Base-by-base conservation (phyloP, 805 yeast species). In the Schwanniomyces occidentalis region DNA sequence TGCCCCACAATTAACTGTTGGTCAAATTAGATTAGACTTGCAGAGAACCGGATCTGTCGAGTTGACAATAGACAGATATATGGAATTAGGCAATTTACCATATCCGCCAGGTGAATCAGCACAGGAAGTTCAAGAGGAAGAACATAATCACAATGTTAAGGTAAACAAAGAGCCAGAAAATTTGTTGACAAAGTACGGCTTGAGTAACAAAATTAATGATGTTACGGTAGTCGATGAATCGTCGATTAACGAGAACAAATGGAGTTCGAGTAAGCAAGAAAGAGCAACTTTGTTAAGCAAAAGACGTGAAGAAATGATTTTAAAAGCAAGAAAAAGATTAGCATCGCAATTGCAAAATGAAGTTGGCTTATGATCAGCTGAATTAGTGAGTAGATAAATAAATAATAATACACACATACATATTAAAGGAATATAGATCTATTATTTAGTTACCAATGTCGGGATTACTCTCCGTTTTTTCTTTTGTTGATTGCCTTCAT, bases 41-140 rank as follows among this genome's bases (percentile, higher is more conserved):
- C 79, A 81, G 50, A 69, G 77, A 40, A 78, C 93, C 0, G 95
- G 95, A 0, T 80, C 85, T 6, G 90, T 90, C 1, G 90, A 87
- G 56, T 74, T 61, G 6, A 90, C 98, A 0, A 80, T 89, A 7
- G 85, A 88, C 33, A 72, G 80, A 27, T 80, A 75, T 44, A 68
- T 91, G 54, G 73, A 74, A 34, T 76, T 72, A 24, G 82, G 84
- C 8, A 61, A 63, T 10, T 70, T 83, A 33, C 86, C 88, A 13
- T 63, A 58, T 38, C 83, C 86, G 5, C 74, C 76, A 4, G 73
- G 62, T 5, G 55, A 45, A 35, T 27, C 32, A 16, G 38, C 37
- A 17, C 53, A 28, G 48, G 46, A 22, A 28, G 12, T 31, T 21
- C 24, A 16, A 10, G 19, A 23, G 8, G 41, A 32, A n/a, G 24